Evolutionary conservation across 768 basidiomycete genomes (phyloP).

Genomic region (Pisolithus orientalis): DNA sequence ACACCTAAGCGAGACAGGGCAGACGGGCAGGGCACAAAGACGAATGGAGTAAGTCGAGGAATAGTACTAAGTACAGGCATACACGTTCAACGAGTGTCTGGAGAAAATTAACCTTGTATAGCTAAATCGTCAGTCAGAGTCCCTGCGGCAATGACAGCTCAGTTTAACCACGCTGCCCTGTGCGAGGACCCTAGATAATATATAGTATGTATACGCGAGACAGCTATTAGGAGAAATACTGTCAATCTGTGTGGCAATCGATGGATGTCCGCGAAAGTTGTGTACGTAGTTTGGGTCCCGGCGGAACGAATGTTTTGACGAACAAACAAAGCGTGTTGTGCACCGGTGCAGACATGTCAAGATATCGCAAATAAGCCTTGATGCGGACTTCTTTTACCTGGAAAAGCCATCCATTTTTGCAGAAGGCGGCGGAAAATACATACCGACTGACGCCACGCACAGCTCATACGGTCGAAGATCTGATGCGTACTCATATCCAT

Average conservation of each 20-base stretch:
- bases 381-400: too few species aligned
- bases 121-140: background rate
- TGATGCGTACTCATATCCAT: too few species aligned
- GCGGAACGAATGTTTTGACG: too few species aligned
- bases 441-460: too few species aligned
- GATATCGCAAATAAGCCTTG: too few species aligned
- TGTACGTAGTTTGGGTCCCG: too few species aligned
- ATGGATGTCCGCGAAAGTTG: background rate
- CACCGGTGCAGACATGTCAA: too few species aligned
- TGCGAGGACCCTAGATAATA: background rate
- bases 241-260: background rate
- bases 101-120: background rate
- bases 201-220: background rate
- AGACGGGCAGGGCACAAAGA: background rate
- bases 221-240: background rate
- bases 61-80: background rate
- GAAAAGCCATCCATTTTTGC: too few species aligned
- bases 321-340: too few species aligned
- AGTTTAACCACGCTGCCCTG: background rate
- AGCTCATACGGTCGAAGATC: too few species aligned
- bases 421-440: too few species aligned
- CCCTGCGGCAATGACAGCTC: background rate
- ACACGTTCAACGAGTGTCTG: background rate
- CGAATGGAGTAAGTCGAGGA: background rate
- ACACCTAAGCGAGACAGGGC: background rate